These are phyloP conservation scores for Tylopilus plumbeoviolaceoides DNA, from an alignment of 768 basidiomycete species.

Conservation along the genomic window DNA sequence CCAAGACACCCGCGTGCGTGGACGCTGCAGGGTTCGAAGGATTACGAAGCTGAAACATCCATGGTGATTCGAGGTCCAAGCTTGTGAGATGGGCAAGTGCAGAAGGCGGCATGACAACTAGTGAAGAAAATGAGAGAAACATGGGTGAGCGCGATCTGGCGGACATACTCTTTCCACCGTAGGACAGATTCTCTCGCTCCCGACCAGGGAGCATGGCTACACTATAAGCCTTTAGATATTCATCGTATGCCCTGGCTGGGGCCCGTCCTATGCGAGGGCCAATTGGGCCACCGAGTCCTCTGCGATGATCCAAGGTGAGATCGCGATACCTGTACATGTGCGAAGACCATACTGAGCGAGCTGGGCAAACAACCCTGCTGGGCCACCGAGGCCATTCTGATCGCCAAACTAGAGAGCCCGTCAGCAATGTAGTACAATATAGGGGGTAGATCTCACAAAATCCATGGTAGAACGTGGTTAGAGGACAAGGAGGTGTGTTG, in stretches of 20 bases:
- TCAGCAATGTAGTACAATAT: constrained; percentile 1
- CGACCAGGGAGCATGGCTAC: constrained; percentile 88
- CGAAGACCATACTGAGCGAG: constrained; percentile 50
- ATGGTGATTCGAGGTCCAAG: constrained; percentile 86
- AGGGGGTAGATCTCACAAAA: constrained; percentile 29
- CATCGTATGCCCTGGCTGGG: constrained; percentile 76
- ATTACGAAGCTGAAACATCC: constrained; percentile 96
- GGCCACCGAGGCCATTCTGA: constrained; percentile 37
- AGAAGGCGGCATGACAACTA: constrained; percentile 97
- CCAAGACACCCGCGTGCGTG: constrained; percentile 95
- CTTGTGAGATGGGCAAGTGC: constrained; percentile 83
- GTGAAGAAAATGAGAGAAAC: constrained; percentile 6
- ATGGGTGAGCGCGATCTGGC: constrained; percentile 17
- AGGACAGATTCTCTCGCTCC: constrained; percentile 87
- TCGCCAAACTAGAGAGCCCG: constrained; percentile 32
- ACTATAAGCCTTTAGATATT: constrained; percentile 92
- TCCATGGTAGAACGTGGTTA: constrained; percentile 33
- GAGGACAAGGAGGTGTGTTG: constrained; percentile 13
- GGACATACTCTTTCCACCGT: constrained; percentile 92
- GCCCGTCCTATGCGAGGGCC: constrained; percentile 43
- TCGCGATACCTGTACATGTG: not conserved
- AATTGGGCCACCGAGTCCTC: constrained; percentile 52
- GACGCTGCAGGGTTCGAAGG: constrained; percentile 77
- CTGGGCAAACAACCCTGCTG: constrained; percentile 62
- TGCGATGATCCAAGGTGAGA: constrained; percentile 29